Conservation (phyloP, 2,329 filamentous ascomycete species). For the Phialemoniopsis sp. region DNA sequence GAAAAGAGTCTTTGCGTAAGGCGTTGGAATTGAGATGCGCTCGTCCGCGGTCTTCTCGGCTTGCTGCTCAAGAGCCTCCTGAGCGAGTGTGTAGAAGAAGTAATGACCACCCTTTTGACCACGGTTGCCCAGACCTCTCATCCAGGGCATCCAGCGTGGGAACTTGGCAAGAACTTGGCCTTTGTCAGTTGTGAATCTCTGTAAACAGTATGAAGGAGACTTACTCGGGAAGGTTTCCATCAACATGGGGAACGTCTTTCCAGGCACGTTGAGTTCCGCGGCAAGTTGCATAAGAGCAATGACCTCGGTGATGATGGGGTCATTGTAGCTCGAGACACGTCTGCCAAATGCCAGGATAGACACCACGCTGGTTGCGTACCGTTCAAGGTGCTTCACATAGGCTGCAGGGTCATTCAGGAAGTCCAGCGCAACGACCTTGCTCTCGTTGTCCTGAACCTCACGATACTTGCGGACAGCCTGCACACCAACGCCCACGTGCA, state of each 20-base stretch:
- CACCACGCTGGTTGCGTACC: constrained; percentile 48
- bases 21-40: constrained; percentile 16
- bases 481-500: constrained; percentile 46
- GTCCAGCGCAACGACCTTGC: constrained; percentile 48
- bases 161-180: constrained; percentile 39
- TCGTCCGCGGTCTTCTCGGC: constrained; percentile 14
- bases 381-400: constrained; percentile 50
- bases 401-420: constrained; percentile 35
- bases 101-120: constrained; percentile 35
- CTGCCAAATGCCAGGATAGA: constrained; percentile 54
- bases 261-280: constrained; percentile 49
- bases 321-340: constrained; percentile 41
- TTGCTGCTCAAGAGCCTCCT: constrained; percentile 40
- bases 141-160: constrained; percentile 45
- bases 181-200: background rate
- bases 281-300: constrained; percentile 54
- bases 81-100: constrained; percentile 48
- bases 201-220: constrained; percentile 1
- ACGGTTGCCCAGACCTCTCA: constrained; percentile 38
- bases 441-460: constrained; percentile 54
- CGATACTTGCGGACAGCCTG: constrained; percentile 52
- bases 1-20: constrained; percentile 43
- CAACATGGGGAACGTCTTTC: constrained; percentile 51
- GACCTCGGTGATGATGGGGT: constrained; percentile 57
- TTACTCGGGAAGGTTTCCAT: constrained; percentile 48